Conservation (phyloP, 345 rosid genomes). For the Eucalyptus curtisii region DNA sequence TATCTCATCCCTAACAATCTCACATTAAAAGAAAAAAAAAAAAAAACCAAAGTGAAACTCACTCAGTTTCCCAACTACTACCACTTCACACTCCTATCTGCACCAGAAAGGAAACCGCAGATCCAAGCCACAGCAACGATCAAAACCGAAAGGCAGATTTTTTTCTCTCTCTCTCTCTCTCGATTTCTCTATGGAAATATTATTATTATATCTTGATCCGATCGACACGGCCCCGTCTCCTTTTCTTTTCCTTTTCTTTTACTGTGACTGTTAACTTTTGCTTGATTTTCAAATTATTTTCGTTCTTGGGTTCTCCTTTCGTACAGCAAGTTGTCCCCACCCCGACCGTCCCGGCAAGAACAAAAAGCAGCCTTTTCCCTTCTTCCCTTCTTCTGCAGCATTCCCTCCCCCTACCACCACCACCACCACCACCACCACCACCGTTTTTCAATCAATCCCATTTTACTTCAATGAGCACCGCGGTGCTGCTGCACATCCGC, state of each 20-base stretch:
- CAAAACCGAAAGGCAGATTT: neutral
- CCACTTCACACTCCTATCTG: neutral
- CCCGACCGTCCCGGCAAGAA: neutral
- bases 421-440: neutral
- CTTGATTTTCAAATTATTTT: neutral
- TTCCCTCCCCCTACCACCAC: neutral
- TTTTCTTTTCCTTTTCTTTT: neutral
- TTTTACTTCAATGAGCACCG: neutral
- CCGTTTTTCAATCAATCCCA: neutral
- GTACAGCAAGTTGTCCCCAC: neutral
- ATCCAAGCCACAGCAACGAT: neutral
- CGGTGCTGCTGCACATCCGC: neutral
- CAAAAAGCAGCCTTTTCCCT: conserved; percentile 13
- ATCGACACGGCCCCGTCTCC: neutral
- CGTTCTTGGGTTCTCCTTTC: neutral
- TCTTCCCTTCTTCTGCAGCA: neutral
- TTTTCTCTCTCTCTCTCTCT: neutral
- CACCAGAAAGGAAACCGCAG: neutral
- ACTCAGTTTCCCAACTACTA: neutral
- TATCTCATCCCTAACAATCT: neutral
- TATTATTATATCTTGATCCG: neutral
- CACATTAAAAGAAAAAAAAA: neutral
- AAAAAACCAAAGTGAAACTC: neutral
- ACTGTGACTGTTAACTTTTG: neutral
- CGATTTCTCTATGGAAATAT: neutral